Evolutionary conservation across 345 rosid species (phyloP), one percentile per base, ranked within the genome.

Genomic region (Punica granatum): DNA sequence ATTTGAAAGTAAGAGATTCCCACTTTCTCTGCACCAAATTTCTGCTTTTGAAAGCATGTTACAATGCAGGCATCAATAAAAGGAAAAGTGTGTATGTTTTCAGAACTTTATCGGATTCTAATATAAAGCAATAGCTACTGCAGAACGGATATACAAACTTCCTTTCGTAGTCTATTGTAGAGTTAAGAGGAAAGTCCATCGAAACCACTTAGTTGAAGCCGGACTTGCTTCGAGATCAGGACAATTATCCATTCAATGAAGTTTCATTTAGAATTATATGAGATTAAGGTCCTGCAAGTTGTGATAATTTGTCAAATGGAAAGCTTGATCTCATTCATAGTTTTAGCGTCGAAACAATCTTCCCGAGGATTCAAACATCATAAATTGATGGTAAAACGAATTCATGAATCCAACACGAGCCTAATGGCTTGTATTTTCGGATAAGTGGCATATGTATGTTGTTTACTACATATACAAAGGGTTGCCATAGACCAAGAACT

Each of bases 1-100:
- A 53, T 53, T 53, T 25, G 59, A 53, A 53, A 53, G 59, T 25
- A 30, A 53, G 31, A 53, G 59, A n/a, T 53, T 28, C 59, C 59
- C 59, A 25, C 59, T 53, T 53, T 25, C 5, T 18, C 59, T 7
- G 59, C 59, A 53, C 31, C 59, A 23, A 53, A 53, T 53, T 46
- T 53, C 30, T 23, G 31, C 30, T 53, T 25, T 53, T 53, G 59
- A 53, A 53, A 53, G 59, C 59, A 25, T 25, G 23, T 18, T 65
- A 56, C 28, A 44, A 9, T 30, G 36, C 26, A 19, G 4, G 6
- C 58, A 65, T 43, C 68, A 25, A 51, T 13, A 44, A 44, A 7
- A 4, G 21, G 23, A 25, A 12, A 4, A 6, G 1, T n/a, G 7
- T 53, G 31, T 8, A 53, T 13, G 33, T 30, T 30, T n/a, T 13